Evolutionary conservation across 1,284 basidiomycete genomes (phyloP), one percentile per base, ranked within the genome.

Genomic region (Crepidotus sp.): DNA sequence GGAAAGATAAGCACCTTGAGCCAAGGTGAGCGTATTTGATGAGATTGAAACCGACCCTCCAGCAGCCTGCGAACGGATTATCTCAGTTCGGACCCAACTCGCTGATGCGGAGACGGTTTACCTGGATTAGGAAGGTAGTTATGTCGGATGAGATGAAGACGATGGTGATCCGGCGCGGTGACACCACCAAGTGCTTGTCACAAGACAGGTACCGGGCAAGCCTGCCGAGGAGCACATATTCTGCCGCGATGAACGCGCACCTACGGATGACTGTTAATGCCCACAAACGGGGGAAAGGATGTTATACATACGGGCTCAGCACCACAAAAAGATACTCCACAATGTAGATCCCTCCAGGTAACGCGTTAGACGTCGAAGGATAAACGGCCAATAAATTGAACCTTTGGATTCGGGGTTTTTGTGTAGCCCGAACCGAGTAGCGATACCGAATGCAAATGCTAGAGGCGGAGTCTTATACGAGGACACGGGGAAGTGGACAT

Each of bases 161-260:
- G 18, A 66, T 48, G 4, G 76, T 76, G 44, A 82, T 74, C 33
- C 68, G 65, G 30, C 66, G 65, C 10, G 76, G 69, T 2, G 68
- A 63, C 31, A 84, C 64, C 29, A 78, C 58, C n/a, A 84, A 61
- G 50, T 81, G 70, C 26, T 67, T 47, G 44, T 71, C 66, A 37
- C 68, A 71, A 36, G 67, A 57, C 2, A 84, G 59, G 55, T 75
- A 67, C 18, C 61, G 61, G 9, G 77, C 74, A 13, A 87, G 59
- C 19, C 76, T 71, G 3, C 82, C 80, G 8, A 85, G 68, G 5
- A 84, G 64, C 46, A 84, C 68, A 53, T 86, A 86, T 56, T 82
- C 73, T 19, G 79, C 76, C 6, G 83, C 83, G 45, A 86, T 77
- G 64, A 85, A 85, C n/a, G 80, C 80, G 53, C 83, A 85, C 8